Conservation (phyloP, 495 filamentous ascomycete species). For the Usnea hakonensis region DNA sequence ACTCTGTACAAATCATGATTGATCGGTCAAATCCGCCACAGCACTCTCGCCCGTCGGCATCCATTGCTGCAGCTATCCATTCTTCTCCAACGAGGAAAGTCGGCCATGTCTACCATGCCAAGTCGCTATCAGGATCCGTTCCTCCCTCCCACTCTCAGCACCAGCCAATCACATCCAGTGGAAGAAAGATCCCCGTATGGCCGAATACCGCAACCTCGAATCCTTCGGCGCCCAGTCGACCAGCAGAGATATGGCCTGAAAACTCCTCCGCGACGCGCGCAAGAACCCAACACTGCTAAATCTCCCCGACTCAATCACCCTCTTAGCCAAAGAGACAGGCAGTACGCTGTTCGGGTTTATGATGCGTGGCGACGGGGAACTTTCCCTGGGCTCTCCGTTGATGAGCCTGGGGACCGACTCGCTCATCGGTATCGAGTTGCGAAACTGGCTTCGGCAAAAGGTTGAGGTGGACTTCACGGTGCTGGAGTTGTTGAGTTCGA, state of each 20-base stretch:
- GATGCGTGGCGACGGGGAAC: constrained; percentile 34
- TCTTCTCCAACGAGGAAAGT: constrained; percentile 14
- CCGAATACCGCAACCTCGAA: constrained; percentile 26
- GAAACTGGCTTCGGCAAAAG: constrained; percentile 36
- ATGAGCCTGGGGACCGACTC: constrained; percentile 37
- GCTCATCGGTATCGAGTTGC: constrained; percentile 41
- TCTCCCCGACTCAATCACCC: constrained; percentile 2
- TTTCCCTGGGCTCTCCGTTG: constrained; percentile 31
- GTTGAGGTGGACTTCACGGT: constrained; percentile 34
- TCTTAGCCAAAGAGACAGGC: constrained; percentile 23
- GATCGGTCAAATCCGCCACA: constrained; percentile 2
- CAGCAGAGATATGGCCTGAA: constrained; percentile 20
- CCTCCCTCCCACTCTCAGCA: constrained; percentile 4
- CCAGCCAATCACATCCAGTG: constrained; percentile 21
- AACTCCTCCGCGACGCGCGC: constrained; percentile 16
- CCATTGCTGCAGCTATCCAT: not conserved
- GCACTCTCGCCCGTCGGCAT: constrained; percentile 17
- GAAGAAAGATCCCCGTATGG: constrained; percentile 27
- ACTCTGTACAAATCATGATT: constrained; percentile 5
- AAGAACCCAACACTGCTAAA: constrained; percentile 16
- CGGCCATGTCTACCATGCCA: constrained; percentile 17
- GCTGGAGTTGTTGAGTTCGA: constrained; percentile 28
- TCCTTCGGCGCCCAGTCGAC: not conserved
- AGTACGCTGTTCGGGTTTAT: constrained; percentile 34
- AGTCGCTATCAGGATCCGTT: constrained; percentile 14